Percentiles rank a stretch among this genome's conserved stretches.
These are phyloP conservation scores for Inga oerstediana DNA, from an alignment of 306 rosid genomes.

Conservation along the genomic window DNA sequence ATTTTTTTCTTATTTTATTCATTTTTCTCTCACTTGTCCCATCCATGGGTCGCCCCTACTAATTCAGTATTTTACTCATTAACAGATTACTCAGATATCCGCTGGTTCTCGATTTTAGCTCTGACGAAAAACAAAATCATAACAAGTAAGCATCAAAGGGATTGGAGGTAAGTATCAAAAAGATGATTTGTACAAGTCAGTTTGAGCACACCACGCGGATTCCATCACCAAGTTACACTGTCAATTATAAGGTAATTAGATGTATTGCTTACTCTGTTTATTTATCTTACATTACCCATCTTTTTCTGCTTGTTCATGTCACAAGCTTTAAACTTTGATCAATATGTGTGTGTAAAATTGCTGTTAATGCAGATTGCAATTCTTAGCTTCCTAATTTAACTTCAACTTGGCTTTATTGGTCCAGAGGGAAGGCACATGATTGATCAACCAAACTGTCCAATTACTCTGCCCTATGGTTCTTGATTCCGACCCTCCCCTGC, in stretches of 20 bases:
- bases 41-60: constrained; percentile 34
- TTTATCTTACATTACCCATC: background rate
- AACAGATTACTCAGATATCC: background rate
- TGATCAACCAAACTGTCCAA: constrained; percentile 37
- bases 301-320: background rate
- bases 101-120: constrained; percentile 15
- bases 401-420: constrained; percentile 21
- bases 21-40: constrained; percentile 27
- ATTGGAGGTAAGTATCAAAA: constrained; percentile 33
- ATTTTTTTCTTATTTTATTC: background rate
- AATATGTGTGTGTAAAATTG: background rate
- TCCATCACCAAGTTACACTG: constrained; percentile 49
- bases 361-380: background rate
- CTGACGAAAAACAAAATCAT: constrained; percentile 38
- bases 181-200: constrained; percentile 32
- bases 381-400: constrained; percentile 14
- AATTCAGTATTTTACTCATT: constrained; percentile 1
- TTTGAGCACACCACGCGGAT: constrained; percentile 22
- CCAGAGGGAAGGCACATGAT: constrained; percentile 35
- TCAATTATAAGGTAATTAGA: constrained; percentile 50
- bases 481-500: constrained; percentile 20
- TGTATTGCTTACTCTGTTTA: constrained; percentile 23
- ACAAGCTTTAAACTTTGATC: constrained; percentile 4
- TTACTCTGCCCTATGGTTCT: constrained; percentile 23
- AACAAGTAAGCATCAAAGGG: constrained; percentile 27